A percentile compares a stretch with the other conserved stretches of the same genome.
phyloP scores from a whole-genome alignment of 208 protist genomes.

The Trypanosoma theileri region DNA sequence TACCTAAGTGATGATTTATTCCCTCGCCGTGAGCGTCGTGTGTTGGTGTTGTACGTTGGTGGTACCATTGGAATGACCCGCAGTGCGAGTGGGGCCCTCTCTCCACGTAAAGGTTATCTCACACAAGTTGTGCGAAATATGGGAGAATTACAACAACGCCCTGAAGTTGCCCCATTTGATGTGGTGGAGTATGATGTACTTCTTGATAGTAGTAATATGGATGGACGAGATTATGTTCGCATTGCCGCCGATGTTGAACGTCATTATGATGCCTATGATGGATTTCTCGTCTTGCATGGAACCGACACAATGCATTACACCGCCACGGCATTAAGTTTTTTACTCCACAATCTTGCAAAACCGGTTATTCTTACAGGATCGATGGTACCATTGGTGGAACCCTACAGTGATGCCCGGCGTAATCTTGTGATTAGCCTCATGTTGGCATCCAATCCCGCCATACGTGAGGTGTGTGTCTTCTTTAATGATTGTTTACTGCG shows the following conservation, averaged over 20 bases:
- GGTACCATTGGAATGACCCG: conserved; percentile 91
- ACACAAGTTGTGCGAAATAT: conserved; percentile 65
- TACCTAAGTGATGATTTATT: conserved; percentile 8
- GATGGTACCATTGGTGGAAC: conserved; percentile 89
- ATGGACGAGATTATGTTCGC: conserved; percentile 62
- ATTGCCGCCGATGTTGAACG: conserved; percentile 69
- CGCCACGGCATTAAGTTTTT: conserved; percentile 94
- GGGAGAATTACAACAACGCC: conserved; percentile 42
- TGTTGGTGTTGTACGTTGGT: conserved; percentile 85
- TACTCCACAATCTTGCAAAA: conserved; percentile 96
- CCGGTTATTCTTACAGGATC: conserved; percentile 96
- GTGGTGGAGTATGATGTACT: conserved; percentile 80
- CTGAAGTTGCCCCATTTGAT: conserved; percentile 66
- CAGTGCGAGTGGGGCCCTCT: conserved; percentile 55
- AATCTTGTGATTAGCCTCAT: conserved; percentile 88
- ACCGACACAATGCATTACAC: conserved; percentile 98
- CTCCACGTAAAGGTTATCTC: conserved; percentile 69
- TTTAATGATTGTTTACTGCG: conserved; percentile 93
- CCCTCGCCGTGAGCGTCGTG: conserved; percentile 19
- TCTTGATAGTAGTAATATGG: conserved; percentile 89
- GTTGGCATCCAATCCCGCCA: conserved; percentile 74
- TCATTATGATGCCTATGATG: conserved; percentile 93
- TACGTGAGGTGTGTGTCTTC: conserved; percentile 95
- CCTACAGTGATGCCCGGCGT: conserved; percentile 86
- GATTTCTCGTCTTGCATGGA: conserved; percentile 96